Percentiles rank a stretch among this genome's conserved stretches.
These are phyloP conservation scores for Populus pruinosa DNA, from an alignment of 345 rosid genomes.

Conservation along the genomic window DNA sequence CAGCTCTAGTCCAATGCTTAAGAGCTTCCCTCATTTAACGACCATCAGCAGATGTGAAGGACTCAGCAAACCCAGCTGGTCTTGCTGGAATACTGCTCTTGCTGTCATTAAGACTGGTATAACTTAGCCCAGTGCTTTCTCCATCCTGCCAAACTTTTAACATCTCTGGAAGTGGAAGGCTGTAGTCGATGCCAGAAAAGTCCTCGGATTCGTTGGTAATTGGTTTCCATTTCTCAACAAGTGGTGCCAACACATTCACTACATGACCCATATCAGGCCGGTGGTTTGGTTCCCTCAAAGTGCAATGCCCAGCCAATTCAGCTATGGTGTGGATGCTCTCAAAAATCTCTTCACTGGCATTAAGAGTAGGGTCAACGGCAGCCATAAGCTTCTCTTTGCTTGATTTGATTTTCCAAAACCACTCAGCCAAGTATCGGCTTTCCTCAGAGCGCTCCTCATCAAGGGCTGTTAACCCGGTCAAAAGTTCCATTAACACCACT, in stretches of 20 bases:
- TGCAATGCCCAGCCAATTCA: slow-evolving; percentile 52
- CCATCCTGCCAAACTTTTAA: slow-evolving; percentile 47
- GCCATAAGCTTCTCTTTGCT: slow-evolving; percentile 35
- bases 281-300: slow-evolving; percentile 45
- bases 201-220: slow-evolving; percentile 20
- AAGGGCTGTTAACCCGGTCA: slow-evolving; percentile 47
- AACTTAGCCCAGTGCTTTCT: slow-evolving; percentile 22
- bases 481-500: slow-evolving; percentile 48
- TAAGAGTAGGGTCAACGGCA: slow-evolving; percentile 36
- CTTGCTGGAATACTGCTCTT: slow-evolving; percentile 38
- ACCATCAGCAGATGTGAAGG: slow-evolving; percentile 40
- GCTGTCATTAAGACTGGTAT: slow-evolving; percentile 29
- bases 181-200: slow-evolving; percentile 30
- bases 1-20: neutral
- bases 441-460: slow-evolving; percentile 49
- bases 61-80: slow-evolving; percentile 43
- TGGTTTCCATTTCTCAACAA: slow-evolving; percentile 53
- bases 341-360: slow-evolving; percentile 30
- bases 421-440: slow-evolving; percentile 44
- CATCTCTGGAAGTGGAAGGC: slow-evolving; percentile 42
- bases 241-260: slow-evolving; percentile 37
- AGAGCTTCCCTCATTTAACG: slow-evolving; percentile 20
- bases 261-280: slow-evolving; percentile 54
- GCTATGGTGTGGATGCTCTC: slow-evolving; percentile 35
- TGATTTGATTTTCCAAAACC: slow-evolving; percentile 47